Conservation (phyloP, 345 rosid genomes). For the Boechera divaricarpa region DNA sequence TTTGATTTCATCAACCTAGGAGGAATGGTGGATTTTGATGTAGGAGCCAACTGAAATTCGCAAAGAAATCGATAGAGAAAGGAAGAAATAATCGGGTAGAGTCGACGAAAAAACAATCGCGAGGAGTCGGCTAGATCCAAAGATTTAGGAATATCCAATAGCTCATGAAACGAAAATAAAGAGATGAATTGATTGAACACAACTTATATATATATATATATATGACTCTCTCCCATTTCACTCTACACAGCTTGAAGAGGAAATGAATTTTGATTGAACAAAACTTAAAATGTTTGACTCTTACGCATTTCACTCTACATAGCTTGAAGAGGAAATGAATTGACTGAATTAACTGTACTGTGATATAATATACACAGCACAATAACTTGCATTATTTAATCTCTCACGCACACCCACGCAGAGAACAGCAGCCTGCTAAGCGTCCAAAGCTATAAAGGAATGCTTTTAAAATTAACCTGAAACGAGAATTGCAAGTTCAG, state of each 20-base stretch:
- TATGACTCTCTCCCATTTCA: neutral
- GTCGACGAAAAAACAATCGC: neutral
- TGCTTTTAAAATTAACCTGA: too few species aligned
- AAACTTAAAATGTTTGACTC: too few species aligned
- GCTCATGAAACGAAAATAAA: neutral
- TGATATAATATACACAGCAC: neutral
- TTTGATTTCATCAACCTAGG: neutral
- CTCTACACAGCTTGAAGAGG: neutral
- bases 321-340: neutral
- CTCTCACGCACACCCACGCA: neutral
- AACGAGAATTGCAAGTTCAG: neutral
- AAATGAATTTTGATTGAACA: too few species aligned
- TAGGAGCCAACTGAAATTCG: neutral
- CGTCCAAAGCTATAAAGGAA: too few species aligned
- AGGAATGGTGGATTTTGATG: neutral
- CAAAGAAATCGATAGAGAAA: neutral
- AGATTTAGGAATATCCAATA: neutral
- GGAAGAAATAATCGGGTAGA: neutral
- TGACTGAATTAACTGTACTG: neutral
- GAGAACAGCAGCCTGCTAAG: too few species aligned
- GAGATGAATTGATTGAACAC: neutral
- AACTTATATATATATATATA: neutral
- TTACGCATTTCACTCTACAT: neutral
- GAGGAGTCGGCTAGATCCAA: neutral
- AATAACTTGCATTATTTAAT: neutral